Evolutionary conservation across 2,329 filamentous ascomycete species (phyloP).

Genomic region (Penicillium thymicola): DNA sequence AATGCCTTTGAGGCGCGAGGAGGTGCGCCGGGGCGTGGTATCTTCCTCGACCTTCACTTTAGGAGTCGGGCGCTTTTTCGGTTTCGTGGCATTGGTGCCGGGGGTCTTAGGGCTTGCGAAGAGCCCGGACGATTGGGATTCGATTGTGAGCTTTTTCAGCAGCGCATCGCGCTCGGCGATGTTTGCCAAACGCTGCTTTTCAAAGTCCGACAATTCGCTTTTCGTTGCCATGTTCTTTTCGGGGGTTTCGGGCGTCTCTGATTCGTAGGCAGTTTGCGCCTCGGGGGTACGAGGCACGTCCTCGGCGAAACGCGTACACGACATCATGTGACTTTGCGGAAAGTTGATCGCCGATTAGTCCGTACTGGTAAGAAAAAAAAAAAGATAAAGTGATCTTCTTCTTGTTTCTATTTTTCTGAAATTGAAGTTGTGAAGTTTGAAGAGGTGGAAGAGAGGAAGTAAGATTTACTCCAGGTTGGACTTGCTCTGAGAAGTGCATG

Average conservation of each 20-base stretch:
- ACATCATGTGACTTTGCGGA: constrained; percentile 17
- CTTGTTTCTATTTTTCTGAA: not conserved
- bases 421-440: not conserved
- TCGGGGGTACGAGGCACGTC: not conserved
- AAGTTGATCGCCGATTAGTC: constrained; percentile 6
- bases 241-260: not conserved
- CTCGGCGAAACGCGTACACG: constrained; percentile 16
- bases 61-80: constrained; percentile 47
- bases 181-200: constrained; percentile 78
- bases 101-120: constrained; percentile 53
- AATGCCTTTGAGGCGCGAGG: constrained; percentile 60
- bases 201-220: constrained; percentile 73
- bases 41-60: constrained; percentile 64
- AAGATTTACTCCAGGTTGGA: not conserved
- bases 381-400: not conserved
- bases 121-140: constrained; percentile 66
- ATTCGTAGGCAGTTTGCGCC: not conserved
- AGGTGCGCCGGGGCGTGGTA: constrained; percentile 55
- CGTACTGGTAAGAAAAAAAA: not conserved
- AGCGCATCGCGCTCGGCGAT: constrained; percentile 83
- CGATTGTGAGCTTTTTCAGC: constrained; percentile 69
- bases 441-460: not conserved
- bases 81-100: constrained; percentile 47
- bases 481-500: not conserved
- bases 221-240: constrained; percentile 19